Base-by-base conservation (phyloP, 2,329 filamentous ascomycete species). In the Aureobasidium pullulans region DNA sequence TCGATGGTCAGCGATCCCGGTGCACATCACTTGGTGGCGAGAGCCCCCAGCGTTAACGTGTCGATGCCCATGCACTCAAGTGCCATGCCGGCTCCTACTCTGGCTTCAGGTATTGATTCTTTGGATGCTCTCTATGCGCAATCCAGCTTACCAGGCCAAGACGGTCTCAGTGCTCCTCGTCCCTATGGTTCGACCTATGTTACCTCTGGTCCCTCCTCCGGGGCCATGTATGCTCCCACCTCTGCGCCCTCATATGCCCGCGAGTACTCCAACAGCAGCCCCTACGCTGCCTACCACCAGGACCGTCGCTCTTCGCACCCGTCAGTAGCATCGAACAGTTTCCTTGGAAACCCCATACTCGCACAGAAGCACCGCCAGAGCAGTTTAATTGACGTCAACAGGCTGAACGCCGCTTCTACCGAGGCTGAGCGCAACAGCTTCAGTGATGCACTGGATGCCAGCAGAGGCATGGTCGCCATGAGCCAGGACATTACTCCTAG, bases 391-490 rank as follows among this genome's bases (percentile, higher is more conserved):
- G 84, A 87, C 83, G 79, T 81, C 74, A 75, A 77, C 72, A 81
- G 81, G 75, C 82, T 84, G 72, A 78, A 76, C 65, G 75, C 83
- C 54, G 66, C 69, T 32, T 78, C 75, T 72, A 40, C 13, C 19
- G 82, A 75, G 77, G 83, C 76, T 70, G 85, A 79, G 52, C 79
- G 81, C 59, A 80, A 87, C 66, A 87, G 86, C 66, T 95, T 92
- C 72, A 89, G 87, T 65, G 93, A 96, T 70, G 90, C 90, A 31
- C 84, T 97, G 60, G 93, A 96, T 72, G 92, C 92, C 28, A 92
- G 91, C 71, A 88, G 94, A 62, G 90, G 91, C 66, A 96, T 97
- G 89, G 83, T 96, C 29, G 90, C 91, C 39, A 89, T 97, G 82
- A 96, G 90, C 81, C 91, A 96, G 76, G 91, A 96, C 67, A 75